Percentiles rank a stretch among this genome's conserved stretches.
These are phyloP conservation scores for Phytophthora fragariaefolia DNA, from an alignment of 352 stramenopile species.

Conservation along the genomic window DNA sequence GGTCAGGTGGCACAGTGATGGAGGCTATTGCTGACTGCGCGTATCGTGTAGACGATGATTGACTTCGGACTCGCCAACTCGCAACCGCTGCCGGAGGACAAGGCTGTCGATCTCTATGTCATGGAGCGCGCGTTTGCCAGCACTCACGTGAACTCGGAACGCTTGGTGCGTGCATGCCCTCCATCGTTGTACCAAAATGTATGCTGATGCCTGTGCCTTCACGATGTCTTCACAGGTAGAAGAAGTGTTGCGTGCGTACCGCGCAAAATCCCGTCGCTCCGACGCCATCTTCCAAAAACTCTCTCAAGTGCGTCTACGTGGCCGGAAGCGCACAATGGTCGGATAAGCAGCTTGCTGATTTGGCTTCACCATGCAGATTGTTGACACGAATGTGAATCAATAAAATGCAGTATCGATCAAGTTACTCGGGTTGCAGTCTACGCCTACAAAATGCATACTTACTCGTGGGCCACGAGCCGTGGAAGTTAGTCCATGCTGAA, in stretches of 20 bases:
- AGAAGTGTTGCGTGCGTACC: constrained; percentile 88
- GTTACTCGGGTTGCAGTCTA: too few relatives aligned
- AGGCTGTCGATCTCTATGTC: constrained; percentile 94
- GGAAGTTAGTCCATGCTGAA: too few relatives aligned
- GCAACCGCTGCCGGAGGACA: constrained; percentile 89
- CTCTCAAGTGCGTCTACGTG: constrained; percentile 85
- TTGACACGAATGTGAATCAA: not conserved
- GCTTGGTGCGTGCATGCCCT: constrained; percentile 54
- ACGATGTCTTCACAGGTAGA: constrained; percentile 53
- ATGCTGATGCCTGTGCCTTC: not conserved
- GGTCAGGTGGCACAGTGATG: not conserved
- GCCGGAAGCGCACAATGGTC: constrained; percentile 92
- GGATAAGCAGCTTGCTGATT: constrained; percentile 51
- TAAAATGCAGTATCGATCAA: too few relatives aligned
- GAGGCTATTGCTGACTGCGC: not conserved
- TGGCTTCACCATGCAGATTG: not conserved
- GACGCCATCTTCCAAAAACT: constrained; percentile 89
- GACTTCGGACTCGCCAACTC: constrained; percentile 88
- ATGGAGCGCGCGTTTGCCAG: constrained; percentile 93
- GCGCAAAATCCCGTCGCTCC: constrained; percentile 73
- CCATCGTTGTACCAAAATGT: not conserved
- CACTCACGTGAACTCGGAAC: constrained; percentile 88
- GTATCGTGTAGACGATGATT: constrained; percentile 69
- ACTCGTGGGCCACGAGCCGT: too few relatives aligned
- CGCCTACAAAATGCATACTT: too few relatives aligned